Evolutionary conservation across 129 eudicot genomes (phyloP), one percentile per base, ranked within the genome.

Genomic region (Lactuca saligna): DNA sequence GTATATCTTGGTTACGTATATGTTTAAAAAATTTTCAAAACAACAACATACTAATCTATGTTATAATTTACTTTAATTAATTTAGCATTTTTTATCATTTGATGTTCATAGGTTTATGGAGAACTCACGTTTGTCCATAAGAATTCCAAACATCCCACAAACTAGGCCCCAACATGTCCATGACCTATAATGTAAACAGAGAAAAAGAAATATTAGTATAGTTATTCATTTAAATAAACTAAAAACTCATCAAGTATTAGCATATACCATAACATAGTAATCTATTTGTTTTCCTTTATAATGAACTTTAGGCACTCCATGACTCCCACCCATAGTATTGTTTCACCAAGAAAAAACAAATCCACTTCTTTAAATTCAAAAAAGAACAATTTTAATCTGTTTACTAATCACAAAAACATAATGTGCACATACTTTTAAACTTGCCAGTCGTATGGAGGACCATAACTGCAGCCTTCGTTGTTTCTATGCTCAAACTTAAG

Each of bases 401-500:
- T 58, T 58, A 12, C 54, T 29, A 5, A 34, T 34, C 38, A 54
- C 9, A 54, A 6, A 51, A n/a, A 0, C 4, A 33, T 20, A 41
- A 65, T 70, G 6, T 15, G 16, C 41, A 48, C 58, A 39, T 88
- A 88, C 96, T 88, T 88, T 85, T 88, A 88, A 57, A 88, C 96
- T 79, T 88, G 96, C 96, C 96, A 88, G 82, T 88, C 96, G 8
- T 88, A 73, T 29, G 96, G 96, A 68, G 96, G 96, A 59, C 96
- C 96, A 74, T 88, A 88, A 70, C 74, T 88, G 75, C 96, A 88
- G 17, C 96, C 96, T 79, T 88, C 86, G 83, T 87, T 88, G 59
- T 83, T 88, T 80, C 71, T 83, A 58, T 88, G 96, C 86, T 88
- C 92, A 83, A 88, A 88, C 65, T 88, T 88, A 70, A 88, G 79